Evolutionary conservation across 371 early-diverging fungal genomes (phyloP).

Genomic region (Parasitella parasitica): DNA sequence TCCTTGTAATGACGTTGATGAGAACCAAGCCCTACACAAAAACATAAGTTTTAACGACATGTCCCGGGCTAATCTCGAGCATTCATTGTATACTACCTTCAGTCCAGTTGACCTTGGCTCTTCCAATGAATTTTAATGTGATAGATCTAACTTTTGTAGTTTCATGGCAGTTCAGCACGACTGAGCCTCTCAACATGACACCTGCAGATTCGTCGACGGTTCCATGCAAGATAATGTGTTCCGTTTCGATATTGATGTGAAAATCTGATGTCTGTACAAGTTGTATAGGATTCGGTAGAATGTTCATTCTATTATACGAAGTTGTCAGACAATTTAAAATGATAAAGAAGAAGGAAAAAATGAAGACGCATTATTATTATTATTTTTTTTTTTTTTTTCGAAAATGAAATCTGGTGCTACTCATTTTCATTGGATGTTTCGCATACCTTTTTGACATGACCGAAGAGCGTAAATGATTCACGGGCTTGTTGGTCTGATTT

Average conservation of each 20-base stretch:
- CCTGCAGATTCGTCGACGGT: conserved; percentile 47
- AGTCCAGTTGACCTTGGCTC: conserved; percentile 42
- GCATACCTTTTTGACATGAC: neutral
- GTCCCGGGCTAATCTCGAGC: neutral
- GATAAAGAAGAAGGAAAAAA: neutral
- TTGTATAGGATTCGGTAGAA: conserved; percentile 33
- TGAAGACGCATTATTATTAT: neutral
- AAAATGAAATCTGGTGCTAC: neutral
- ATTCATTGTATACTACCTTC: conserved; percentile 51
- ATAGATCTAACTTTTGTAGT: conserved; percentile 43
- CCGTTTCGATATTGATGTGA: conserved; percentile 39
- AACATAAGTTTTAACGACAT: neutral
- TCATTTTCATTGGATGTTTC: neutral
- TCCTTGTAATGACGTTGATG: conserved; percentile 48
- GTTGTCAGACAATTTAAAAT: neutral
- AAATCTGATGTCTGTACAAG: conserved; percentile 39
- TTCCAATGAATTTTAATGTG: conserved; percentile 43
- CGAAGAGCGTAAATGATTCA: neutral
- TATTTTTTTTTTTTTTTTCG: neutral
- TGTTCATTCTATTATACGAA: neutral
- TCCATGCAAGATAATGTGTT: conserved; percentile 47
- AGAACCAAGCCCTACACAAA: conserved; percentile 34
- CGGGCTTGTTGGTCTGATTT: neutral
- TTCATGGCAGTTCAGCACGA: conserved; percentile 41
- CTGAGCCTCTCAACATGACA: conserved; percentile 45